Base-by-base conservation (phyloP, 805 yeast species). In the Yamadazyma kitorensis region DNA sequence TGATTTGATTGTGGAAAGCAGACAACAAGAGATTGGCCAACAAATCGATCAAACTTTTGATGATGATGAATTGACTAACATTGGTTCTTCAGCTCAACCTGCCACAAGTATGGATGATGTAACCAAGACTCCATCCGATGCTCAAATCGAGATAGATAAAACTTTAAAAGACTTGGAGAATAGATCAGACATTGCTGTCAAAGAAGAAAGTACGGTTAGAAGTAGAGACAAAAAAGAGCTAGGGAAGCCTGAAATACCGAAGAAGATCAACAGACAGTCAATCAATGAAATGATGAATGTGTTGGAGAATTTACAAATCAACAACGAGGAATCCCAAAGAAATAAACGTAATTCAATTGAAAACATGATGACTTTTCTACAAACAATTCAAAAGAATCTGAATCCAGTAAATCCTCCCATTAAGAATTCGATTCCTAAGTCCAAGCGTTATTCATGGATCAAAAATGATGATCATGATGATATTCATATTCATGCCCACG, bases 281-380 rank as follows among this genome's bases (percentile, higher is more conserved):
- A 51, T 59, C 3, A 42, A 45, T 20, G 61, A 59, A 31, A 59
- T 61, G 60, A 59, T 61, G 65, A 34, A 46, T 4, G 45, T 55
- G 0, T 40, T 61, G 24, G 54, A 43, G 10, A 40, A 33, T 20
- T 33, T 43, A 10, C 43, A 43, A 22, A 31, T 38, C 3, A 34
- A 34, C 23, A 36, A 37, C 22, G 43, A 36, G 15, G 18, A 27
- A 17, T 17, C 31, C 1, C 37, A 38, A 22, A 37, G 27, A 16
- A 33, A 29, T 19, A 39, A 41, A 33, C 31, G 54, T 16, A 43
- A 47, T 18, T 54, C 59, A 3, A 47, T 55, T 7, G 47, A 42
- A 24, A 47, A 51, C 26, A 53, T 54, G 57, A 52, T 53, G 57
- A 41, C 38, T 8, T 43, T 43, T 28, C 27, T 43, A 6, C 41